Base-by-base conservation (phyloP, 2,329 filamentous ascomycete genomes). In the Diaporthe nobilis region DNA sequence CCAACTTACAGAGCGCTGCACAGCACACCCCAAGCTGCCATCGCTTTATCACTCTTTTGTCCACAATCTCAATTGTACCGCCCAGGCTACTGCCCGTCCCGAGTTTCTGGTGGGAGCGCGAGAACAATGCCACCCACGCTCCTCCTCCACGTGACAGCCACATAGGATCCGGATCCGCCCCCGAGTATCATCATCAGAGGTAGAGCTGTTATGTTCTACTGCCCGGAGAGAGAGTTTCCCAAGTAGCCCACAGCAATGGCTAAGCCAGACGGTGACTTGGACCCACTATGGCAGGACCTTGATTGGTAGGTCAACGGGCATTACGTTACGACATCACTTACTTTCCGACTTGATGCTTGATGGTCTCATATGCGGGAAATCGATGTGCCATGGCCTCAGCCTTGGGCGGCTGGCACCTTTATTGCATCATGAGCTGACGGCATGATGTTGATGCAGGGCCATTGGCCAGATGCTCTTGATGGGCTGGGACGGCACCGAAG, bases 401-500 rank as follows among this genome's bases (percentile, higher is more conserved):
- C 12, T 34, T 28, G n/a, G 34, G 49, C 53, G 68, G 70, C 77
- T 78, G 73, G 75, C 68, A 73, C 72, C 47, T 78, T 9, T 6
- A 63, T 63, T 39, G 28, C 51, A 55, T 39, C 34, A 67, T 34
- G 17, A 58, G 73, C 81, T 83, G 78, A 82, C 82, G 82, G 85
- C 77, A 82, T 82, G 80, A 82, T 82, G 80, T 80, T 78, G 79
- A 79, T 79, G 77, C 81, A 92, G 91, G 88, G 90, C 91, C 77
- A 92, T 95, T 87, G 93, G 94, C 77, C 93, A 95, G 87, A 90
- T 93, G 87, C 88, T 95, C 84, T 93, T 94, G 83, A 94, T 95
- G 92, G 94, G 94, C 83, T 97, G 95, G 88, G 94, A 97, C 87
- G 94, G 94, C 77, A 95, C 93, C 73, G 91, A 94, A 82, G 92